phyloP scores from a whole-genome alignment of 164 flowering plant genomes.

The Santalum album region DNA sequence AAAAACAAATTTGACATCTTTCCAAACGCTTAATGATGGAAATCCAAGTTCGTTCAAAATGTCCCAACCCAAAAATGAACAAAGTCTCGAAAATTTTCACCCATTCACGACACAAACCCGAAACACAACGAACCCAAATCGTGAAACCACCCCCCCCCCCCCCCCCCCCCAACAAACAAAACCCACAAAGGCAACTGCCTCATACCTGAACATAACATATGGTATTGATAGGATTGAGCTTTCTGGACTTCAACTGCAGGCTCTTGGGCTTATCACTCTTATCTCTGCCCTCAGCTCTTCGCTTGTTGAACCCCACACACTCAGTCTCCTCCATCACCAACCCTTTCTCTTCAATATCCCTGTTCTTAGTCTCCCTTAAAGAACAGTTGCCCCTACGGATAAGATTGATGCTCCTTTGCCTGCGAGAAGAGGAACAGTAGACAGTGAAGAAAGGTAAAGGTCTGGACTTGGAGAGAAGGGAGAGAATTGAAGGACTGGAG shows the following conservation, averaged over 20 bases:
- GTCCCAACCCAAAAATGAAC: not conserved
- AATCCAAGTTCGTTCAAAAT: not conserved
- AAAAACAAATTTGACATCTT: not conserved
- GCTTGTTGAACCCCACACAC: constrained; percentile 52
- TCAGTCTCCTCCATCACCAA: constrained; percentile 32
- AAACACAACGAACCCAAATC: not conserved
- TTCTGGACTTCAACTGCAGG: constrained; percentile 58
- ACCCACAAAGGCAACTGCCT: constrained; percentile 1
- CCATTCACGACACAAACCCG: not conserved
- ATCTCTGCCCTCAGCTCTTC: constrained; percentile 80
- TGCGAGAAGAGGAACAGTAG: constrained; percentile 24
- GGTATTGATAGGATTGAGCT: constrained; percentile 77
- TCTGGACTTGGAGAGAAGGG: constrained; percentile 9
- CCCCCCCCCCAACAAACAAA: not conserved
- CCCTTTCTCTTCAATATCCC: constrained; percentile 11
- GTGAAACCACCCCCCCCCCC: not conserved
- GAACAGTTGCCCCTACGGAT: constrained; percentile 22
- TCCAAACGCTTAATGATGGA: not conserved
- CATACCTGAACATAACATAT: constrained; percentile 67
- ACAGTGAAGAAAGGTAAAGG: constrained; percentile 15
- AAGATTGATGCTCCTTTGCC: constrained; percentile 8
- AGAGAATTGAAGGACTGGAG: constrained; percentile 8
- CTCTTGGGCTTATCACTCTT: constrained; percentile 35
- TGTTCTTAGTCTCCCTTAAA: constrained; percentile 16
- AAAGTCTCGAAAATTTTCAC: not conserved